A percentile compares a stretch with the other conserved stretches of the same genome.
These are phyloP conservation scores for Globisporangium parvum DNA, from an alignment of 352 stramenopile genomes.

Conservation along the genomic window DNA sequence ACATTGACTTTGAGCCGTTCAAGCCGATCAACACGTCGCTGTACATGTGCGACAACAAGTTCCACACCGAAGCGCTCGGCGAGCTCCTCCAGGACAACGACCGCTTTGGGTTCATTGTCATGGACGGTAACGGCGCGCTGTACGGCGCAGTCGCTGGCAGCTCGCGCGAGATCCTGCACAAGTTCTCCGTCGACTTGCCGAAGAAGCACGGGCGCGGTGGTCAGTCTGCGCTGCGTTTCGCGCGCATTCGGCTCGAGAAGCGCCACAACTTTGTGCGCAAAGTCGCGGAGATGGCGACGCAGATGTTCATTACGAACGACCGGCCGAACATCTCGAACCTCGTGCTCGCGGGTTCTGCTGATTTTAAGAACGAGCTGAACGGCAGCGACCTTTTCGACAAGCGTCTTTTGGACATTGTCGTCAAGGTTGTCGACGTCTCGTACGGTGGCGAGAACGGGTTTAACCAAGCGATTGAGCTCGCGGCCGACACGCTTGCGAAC, in stretches of 20 bases:
- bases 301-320: slow-evolving; percentile 99
- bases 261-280: slow-evolving; percentile 99
- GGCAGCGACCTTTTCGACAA: slow-evolving; percentile 96
- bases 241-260: slow-evolving; percentile 98
- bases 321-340: slow-evolving; percentile 97
- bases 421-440: slow-evolving; percentile 99
- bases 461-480: slow-evolving; percentile 99
- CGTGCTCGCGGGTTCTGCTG: slow-evolving; percentile 97
- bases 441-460: slow-evolving; percentile 99
- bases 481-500: slow-evolving; percentile 95
- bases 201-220: slow-evolving; percentile 99
- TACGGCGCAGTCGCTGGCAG: slow-evolving; percentile 97
- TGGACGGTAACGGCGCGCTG: slow-evolving; percentile 99
- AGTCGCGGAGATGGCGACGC: slow-evolving; percentile 96
- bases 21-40: slow-evolving; percentile 99
- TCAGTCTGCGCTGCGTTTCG: slow-evolving; percentile 99
- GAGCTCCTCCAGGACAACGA: slow-evolving; percentile 99
- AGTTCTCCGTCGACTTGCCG: slow-evolving; percentile 96
- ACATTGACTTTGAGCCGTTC: slow-evolving; percentile 99
- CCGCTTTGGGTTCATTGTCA: slow-evolving; percentile 99
- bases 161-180: slow-evolving; percentile 91
- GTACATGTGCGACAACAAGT: slow-evolving; percentile 99
- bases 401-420: slow-evolving; percentile 92
- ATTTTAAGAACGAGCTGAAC: slow-evolving; percentile 99
- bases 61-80: slow-evolving; percentile 98